phyloP scores from a whole-genome alignment of 345 rosid genomes.

The Psidium friedrichsthalianum region DNA sequence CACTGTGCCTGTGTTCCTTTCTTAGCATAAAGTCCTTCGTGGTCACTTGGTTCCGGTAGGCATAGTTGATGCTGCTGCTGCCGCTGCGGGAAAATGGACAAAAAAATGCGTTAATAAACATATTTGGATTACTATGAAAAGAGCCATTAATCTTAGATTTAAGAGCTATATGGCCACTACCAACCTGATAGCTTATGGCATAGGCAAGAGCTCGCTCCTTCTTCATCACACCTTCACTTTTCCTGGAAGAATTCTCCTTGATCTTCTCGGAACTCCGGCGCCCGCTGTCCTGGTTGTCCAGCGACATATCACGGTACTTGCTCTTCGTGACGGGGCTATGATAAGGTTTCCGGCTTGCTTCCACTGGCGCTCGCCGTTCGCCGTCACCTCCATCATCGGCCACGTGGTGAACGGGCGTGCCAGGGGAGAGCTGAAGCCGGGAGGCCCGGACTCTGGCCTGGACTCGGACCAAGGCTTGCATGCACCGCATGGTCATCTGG shows the following conservation, averaged over 20 bases:
- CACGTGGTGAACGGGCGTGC: constrained; percentile 22
- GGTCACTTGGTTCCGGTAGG: constrained; percentile 13
- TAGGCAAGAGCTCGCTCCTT: constrained; percentile 93
- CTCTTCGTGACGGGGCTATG: neutral
- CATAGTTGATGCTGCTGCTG: constrained; percentile 25
- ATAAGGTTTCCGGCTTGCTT: neutral
- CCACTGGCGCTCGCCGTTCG: neutral
- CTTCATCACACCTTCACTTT: constrained; percentile 48
- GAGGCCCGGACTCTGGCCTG: constrained; percentile 87
- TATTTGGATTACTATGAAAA: too few species aligned
- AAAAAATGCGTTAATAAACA: neutral
- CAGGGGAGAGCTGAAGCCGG: constrained; percentile 51
- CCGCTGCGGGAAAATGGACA: constrained; percentile 2
- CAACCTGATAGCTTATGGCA: constrained; percentile 79
- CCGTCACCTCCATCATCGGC: neutral
- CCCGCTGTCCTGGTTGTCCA: constrained; percentile 24
- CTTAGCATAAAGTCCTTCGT: constrained; percentile 27
- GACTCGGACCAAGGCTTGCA: constrained; percentile 94
- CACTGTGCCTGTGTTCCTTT: constrained; percentile 42
- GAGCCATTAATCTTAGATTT: neutral
- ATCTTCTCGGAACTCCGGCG: constrained; percentile 28
- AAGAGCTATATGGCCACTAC: neutral
- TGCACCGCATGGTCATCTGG: constrained; percentile 93
- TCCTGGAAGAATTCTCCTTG: constrained; percentile 34
- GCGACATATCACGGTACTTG: constrained; percentile 7